Percentiles rank a stretch among this genome's conserved stretches.
These are phyloP conservation scores for Fraxinus ornus DNA, from an alignment of 305 asterid genomes.

Conservation along the genomic window DNA sequence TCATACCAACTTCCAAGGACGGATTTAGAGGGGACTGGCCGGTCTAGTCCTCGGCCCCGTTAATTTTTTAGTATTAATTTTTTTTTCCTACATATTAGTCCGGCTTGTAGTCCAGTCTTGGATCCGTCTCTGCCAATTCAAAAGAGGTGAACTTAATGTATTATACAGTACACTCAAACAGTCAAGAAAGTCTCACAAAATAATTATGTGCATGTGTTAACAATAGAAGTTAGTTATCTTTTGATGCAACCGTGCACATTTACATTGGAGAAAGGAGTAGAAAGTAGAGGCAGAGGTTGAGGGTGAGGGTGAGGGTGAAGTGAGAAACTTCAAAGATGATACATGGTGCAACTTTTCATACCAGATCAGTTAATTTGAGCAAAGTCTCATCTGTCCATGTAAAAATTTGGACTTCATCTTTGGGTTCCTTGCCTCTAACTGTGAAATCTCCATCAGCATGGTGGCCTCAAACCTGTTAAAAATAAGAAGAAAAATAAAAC, in stretches of 20 bases:
- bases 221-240: not conserved
- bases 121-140: not conserved
- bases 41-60: too few species aligned
- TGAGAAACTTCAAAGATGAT: not conserved
- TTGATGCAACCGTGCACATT: not conserved
- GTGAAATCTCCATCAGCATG: constrained; percentile 74
- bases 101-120: too few species aligned
- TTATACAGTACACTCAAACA: not conserved
- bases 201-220: not conserved
- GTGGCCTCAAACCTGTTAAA: constrained; percentile 66
- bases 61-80: too few species aligned
- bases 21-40: too few species aligned
- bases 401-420: constrained; percentile 92
- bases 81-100: too few species aligned
- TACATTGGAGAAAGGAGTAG: not conserved
- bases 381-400: constrained; percentile 97
- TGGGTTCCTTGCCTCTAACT: constrained; percentile 96
- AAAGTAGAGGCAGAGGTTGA: not conserved
- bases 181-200: not conserved
- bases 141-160: not conserved
- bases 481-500: constrained; percentile 12
- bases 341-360: constrained; percentile 25
- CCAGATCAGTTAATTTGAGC: constrained; percentile 96
- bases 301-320: not conserved
- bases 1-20: not conserved